phyloP scores from a whole-genome alignment of 805 yeast genomes.

The Wickerhamiella nectarea region DNA sequence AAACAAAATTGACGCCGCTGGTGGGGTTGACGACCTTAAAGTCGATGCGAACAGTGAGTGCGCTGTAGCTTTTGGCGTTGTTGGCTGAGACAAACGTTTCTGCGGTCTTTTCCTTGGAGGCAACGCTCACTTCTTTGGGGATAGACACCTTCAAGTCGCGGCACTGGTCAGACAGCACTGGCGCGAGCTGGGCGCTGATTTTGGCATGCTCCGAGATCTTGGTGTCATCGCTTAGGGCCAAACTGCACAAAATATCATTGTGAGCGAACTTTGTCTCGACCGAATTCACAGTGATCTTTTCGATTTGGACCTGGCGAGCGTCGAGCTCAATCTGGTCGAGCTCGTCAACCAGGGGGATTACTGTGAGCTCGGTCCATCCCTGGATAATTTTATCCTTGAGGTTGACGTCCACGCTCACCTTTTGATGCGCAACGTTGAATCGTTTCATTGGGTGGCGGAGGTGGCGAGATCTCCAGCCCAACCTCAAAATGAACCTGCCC shows the following conservation, averaged over 20 bases:
- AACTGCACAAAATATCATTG: constrained; percentile 37
- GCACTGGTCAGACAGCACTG: constrained; percentile 36
- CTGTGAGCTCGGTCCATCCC: constrained; percentile 74
- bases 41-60: constrained; percentile 55
- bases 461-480: no score
- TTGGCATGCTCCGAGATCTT: constrained; percentile 19
- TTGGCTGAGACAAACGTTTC: constrained; percentile 25
- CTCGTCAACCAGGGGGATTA: constrained; percentile 52
- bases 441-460: constrained; percentile 19
- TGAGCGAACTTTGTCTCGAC: constrained; percentile 42
- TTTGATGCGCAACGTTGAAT: constrained; percentile 71
- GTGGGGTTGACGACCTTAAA: constrained; percentile 52
- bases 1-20: constrained; percentile 62
- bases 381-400: constrained; percentile 40
- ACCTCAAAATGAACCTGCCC: no score
- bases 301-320: constrained; percentile 51
- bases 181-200: constrained; percentile 16
- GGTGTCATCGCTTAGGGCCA: constrained; percentile 21
- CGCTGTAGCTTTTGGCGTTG: constrained; percentile 36
- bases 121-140: constrained; percentile 51
- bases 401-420: constrained; percentile 68
- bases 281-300: constrained; percentile 51
- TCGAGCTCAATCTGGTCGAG: constrained; percentile 56
- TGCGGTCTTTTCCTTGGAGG: constrained; percentile 37
- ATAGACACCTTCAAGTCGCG: constrained; percentile 52